Evolutionary conservation across 2,329 filamentous ascomycete genomes (phyloP).

Genomic region (Fusarium paranaense): DNA sequence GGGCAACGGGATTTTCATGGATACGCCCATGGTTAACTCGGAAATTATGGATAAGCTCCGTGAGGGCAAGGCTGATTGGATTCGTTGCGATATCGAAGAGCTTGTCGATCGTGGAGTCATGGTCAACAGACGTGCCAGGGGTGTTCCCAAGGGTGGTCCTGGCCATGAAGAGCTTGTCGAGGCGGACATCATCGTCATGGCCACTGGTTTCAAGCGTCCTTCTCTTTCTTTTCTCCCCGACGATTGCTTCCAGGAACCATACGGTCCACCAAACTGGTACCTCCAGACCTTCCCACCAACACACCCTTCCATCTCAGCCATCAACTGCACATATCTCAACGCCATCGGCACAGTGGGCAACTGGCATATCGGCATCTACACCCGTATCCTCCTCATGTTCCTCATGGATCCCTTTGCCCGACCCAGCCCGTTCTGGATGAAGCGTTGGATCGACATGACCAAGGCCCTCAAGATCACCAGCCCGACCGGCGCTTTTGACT

Average conservation of each 20-base stretch:
- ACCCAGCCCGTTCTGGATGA: conserved; percentile 80
- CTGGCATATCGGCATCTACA: conserved; percentile 92
- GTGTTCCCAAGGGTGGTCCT: conserved; percentile 81
- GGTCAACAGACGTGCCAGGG: conserved; percentile 78
- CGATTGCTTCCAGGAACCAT: conserved; percentile 78
- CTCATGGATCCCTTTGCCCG: conserved; percentile 81
- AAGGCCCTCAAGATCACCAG: conserved; percentile 74
- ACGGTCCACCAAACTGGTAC: conserved; percentile 87
- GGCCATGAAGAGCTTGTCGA: conserved; percentile 74
- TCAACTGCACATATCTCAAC: conserved; percentile 86
- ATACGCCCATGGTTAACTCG: conserved; percentile 89
- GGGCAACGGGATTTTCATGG: conserved; percentile 80
- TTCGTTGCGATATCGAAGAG: conserved; percentile 80
- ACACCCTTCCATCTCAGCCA: conserved; percentile 79
- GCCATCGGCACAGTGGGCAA: conserved; percentile 83
- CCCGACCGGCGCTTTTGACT: conserved; percentile 84
- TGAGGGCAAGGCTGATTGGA: conserved; percentile 78
- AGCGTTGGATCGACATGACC: conserved; percentile 89
- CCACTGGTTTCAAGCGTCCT: conserved; percentile 83
- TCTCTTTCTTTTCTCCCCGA: conserved; percentile 78
- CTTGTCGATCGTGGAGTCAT: conserved; percentile 73
- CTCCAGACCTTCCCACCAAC: conserved; percentile 85
- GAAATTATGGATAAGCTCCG: conserved; percentile 83
- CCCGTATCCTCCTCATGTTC: conserved; percentile 87
- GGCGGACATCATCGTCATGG: conserved; percentile 84